Percentiles rank a stretch among this genome's conserved stretches.
Conservation (phyloP, 352 stramenopile species). For the Aphanomyces euteiches region DNA sequence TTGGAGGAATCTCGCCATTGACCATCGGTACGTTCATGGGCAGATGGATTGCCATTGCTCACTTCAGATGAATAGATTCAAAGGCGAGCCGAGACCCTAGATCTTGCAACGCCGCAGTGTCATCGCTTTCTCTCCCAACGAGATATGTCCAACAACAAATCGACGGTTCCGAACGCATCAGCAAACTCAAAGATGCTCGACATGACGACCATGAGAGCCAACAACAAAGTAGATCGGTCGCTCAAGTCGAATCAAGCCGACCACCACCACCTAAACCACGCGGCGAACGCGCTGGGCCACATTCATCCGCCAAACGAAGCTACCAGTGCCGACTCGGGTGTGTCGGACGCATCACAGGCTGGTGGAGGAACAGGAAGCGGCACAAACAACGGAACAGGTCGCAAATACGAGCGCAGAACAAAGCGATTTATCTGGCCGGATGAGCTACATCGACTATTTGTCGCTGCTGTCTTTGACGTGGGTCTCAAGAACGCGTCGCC, state of each 20-base stretch:
- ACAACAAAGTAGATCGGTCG: neutral
- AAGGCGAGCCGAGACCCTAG: too few relatives aligned
- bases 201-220: slow-evolving; percentile 7
- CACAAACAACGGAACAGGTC: slow-evolving; percentile 28
- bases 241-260: too few relatives aligned
- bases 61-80: too few relatives aligned
- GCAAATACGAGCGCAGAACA: slow-evolving; percentile 87
- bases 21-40: neutral
- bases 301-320: slow-evolving; percentile 4
- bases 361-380: neutral
- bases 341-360: slow-evolving; percentile 6
- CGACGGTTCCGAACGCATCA: neutral
- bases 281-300: neutral
- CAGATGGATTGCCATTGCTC: neutral
- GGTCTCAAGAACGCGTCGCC: slow-evolving; percentile 84
- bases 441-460: slow-evolving; percentile 83
- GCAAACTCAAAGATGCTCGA: slow-evolving; percentile 2
- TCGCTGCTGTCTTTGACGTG: slow-evolving; percentile 85
- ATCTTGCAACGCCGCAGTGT: neutral
- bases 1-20: slow-evolving; percentile 11
- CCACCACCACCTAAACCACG: too few relatives aligned
- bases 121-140: neutral
- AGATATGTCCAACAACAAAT: slow-evolving; percentile 5
- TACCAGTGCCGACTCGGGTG: slow-evolving; percentile 24
- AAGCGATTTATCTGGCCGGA: slow-evolving; percentile 86